phyloP scores from a whole-genome alignment of 257 asterid species.

The Forsythia viridissima region DNA sequence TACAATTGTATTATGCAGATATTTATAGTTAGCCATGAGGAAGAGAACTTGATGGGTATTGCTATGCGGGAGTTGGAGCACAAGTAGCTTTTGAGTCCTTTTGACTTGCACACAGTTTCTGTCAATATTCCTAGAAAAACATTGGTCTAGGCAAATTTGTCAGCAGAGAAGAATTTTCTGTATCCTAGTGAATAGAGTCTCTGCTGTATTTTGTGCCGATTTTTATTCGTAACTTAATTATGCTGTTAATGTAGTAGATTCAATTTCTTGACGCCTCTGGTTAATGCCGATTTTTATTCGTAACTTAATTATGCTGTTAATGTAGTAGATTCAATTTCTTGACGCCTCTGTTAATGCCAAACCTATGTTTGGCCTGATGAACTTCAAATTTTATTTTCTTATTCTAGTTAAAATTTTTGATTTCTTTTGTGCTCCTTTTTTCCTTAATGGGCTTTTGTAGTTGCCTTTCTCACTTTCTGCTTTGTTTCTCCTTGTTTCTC shows the following conservation, averaged over 20 bases:
- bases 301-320: conserved; percentile 2
- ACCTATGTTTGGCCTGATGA: conserved; percentile 18
- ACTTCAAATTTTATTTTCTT: neutral
- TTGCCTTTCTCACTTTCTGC: neutral
- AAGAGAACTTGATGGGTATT: neutral
- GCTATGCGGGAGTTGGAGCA: conserved; percentile 24
- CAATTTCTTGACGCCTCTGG: conserved; percentile 17
- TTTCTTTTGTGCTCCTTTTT: neutral
- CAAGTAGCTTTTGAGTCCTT: conserved; percentile 14
- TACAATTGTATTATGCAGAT: conserved; percentile 37
- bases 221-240: neutral
- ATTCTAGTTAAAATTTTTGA: neutral
- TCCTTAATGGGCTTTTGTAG: neutral
- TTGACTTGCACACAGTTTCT: conserved; percentile 20
- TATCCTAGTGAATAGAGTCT: conserved; percentile 17
- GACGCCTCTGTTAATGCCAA: conserved; percentile 18
- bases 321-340: conserved; percentile 13
- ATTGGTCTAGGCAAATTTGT: conserved; percentile 15
- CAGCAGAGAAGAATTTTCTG: conserved; percentile 20
- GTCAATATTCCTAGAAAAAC: conserved; percentile 32
- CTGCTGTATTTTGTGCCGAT: conserved; percentile 8
- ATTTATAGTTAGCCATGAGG: conserved; percentile 36
- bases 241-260: conserved; percentile 3
- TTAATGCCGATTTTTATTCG: neutral
- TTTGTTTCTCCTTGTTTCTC: neutral